Evolutionary conservation across 31 red algal species (phyloP).

Genomic region (Odonthalia washingtoniensis): DNA sequence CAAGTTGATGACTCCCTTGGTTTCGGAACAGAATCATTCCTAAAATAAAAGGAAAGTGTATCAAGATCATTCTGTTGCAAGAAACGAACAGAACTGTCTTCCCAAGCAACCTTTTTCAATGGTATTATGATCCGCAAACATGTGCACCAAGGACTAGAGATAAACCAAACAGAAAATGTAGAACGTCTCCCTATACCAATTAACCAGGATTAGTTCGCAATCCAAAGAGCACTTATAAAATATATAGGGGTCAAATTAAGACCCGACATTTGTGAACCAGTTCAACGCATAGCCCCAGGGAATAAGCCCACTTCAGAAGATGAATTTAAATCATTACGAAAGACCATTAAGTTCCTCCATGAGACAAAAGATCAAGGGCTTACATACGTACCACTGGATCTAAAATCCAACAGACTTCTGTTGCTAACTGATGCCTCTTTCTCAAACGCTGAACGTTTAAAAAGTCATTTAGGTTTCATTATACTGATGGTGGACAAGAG

Average conservation of each 20-base stretch:
- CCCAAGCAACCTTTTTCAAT: too few species aligned
- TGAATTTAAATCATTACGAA: too few species aligned
- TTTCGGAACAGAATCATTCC: too few species aligned
- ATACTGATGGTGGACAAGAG: conserved; percentile 27
- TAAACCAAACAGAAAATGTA: too few species aligned
- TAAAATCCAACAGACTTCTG: neutral
- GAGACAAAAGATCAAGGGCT: conserved; percentile 23
- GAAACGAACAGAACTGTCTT: too few species aligned
- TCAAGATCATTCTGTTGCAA: too few species aligned
- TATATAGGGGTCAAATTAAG: conserved; percentile 23
- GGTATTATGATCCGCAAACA: too few species aligned
- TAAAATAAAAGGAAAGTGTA: too few species aligned
- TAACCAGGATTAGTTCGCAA: conserved; percentile 4
- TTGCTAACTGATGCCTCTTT: conserved; percentile 47
- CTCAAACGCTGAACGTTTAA: conserved; percentile 5
- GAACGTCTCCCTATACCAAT: neutral
- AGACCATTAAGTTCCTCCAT: too few species aligned
- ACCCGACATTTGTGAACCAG: conserved; percentile 32
- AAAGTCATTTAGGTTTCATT: conserved; percentile 42
- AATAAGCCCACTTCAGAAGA: neutral
- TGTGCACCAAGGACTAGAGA: too few species aligned
- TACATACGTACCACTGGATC: conserved; percentile 17
- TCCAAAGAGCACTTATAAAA: conserved; percentile 4
- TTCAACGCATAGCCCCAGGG: conserved; percentile 17
- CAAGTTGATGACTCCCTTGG: too few species aligned